These are phyloP conservation scores for Nectriaceae sp. DNA, from an alignment of 2,329 filamentous ascomycete species.

Conservation along the genomic window DNA sequence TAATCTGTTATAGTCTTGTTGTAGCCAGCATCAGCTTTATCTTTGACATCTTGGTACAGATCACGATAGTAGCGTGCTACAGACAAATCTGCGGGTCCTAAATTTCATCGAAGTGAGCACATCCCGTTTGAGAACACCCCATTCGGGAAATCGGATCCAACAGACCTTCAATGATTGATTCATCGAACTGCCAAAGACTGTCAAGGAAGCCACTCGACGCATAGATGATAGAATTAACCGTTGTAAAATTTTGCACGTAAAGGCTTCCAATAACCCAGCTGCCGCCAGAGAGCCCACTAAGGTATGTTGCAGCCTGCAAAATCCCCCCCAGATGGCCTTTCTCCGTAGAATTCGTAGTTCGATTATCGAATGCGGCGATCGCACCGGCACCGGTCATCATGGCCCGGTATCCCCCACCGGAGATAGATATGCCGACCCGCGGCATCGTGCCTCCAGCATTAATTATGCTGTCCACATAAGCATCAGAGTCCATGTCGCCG, in stretches of 20 bases:
- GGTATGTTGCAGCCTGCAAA: constrained; percentile 73
- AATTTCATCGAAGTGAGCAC: neutral
- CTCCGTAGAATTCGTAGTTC: constrained; percentile 61
- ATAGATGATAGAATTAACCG: constrained; percentile 46
- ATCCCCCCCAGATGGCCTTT: constrained; percentile 62
- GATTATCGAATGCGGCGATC: constrained; percentile 70
- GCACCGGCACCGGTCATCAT: constrained; percentile 76
- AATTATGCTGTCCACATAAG: constrained; percentile 65
- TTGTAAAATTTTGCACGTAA: constrained; percentile 75
- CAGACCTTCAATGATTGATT: constrained; percentile 32
- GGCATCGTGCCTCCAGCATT: constrained; percentile 62
- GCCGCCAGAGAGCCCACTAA: constrained; percentile 73
- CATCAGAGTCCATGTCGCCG: constrained; percentile 65
- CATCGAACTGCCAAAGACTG: constrained; percentile 18
- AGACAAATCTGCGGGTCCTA: constrained; percentile 15
- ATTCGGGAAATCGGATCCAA: neutral
- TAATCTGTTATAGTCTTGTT: constrained; percentile 73
- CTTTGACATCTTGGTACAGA: constrained; percentile 57
- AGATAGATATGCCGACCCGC: constrained; percentile 69
- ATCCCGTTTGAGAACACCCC: neutral
- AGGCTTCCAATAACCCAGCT: constrained; percentile 76
- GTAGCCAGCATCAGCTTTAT: constrained; percentile 64
- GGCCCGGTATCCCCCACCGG: constrained; percentile 78
- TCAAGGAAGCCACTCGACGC: constrained; percentile 13
- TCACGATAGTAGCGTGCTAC: constrained; percentile 58